Evolutionary conservation across 2,329 filamentous ascomycete species (phyloP).

Genomic region (Cyphellophora europaea): DNA sequence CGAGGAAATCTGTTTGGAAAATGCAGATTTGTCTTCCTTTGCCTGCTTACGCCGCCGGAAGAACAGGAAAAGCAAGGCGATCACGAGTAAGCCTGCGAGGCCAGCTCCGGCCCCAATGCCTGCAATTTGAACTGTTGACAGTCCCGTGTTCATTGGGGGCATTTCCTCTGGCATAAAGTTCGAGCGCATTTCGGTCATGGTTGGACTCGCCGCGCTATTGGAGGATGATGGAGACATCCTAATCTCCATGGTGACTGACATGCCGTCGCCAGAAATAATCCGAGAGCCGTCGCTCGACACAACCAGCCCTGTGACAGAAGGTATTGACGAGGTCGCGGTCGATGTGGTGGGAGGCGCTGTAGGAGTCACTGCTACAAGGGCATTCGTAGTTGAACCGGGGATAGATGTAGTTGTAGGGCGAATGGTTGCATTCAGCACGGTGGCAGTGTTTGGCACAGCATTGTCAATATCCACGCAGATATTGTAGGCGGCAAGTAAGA

Average conservation of each 20-base stretch:
- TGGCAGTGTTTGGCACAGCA: slow-evolving; percentile 49
- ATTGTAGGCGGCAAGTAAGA: slow-evolving; percentile 32
- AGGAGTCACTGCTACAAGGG: neutral
- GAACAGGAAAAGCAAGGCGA: slow-evolving; percentile 32
- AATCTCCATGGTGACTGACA: neutral
- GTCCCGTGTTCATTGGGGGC: slow-evolving; percentile 6
- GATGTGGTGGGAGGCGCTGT: neutral
- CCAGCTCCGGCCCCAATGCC: slow-evolving; percentile 50
- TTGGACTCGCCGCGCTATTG: neutral
- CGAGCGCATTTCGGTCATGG: neutral
- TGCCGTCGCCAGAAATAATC: neutral
- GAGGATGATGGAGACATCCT: neutral
- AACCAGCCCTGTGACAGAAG: slow-evolving; percentile 2
- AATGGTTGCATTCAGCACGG: slow-evolving; percentile 49
- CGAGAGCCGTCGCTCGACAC: slow-evolving; percentile 1
- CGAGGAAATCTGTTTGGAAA: slow-evolving; percentile 6
- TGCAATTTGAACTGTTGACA: slow-evolving; percentile 40
- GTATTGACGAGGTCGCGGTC: no score
- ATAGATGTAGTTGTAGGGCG: slow-evolving; percentile 30
- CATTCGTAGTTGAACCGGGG: slow-evolving; percentile 23
- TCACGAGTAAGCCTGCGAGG: slow-evolving; percentile 39
- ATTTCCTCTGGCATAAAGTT: slow-evolving; percentile 2
- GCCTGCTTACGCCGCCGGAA: slow-evolving; percentile 21
- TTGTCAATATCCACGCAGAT: slow-evolving; percentile 48
- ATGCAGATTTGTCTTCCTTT: slow-evolving; percentile 21